These are phyloP conservation scores for Tolypocladium sp. DNA, from an alignment of 2,329 filamentous ascomycete genomes.

Conservation along the genomic window DNA sequence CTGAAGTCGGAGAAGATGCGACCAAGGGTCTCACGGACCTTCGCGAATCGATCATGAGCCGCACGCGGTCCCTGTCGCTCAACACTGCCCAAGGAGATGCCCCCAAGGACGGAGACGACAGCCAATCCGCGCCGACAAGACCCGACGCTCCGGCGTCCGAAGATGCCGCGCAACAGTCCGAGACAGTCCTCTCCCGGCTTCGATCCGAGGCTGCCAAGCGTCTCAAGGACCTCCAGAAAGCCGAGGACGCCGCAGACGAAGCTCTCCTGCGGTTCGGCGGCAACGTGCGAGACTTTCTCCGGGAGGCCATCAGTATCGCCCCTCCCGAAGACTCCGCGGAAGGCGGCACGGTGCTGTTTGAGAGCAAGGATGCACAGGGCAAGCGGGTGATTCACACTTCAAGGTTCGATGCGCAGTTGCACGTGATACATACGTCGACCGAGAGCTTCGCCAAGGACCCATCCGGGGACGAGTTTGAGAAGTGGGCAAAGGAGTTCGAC, in stretches of 20 bases:
- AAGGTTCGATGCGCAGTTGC: slow-evolving; percentile 88
- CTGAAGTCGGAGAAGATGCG: slow-evolving; percentile 70
- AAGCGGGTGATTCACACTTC: slow-evolving; percentile 93
- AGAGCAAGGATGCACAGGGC: slow-evolving; percentile 82
- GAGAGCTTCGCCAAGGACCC: slow-evolving; percentile 82
- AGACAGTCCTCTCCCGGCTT: slow-evolving; percentile 67
- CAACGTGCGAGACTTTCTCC: slow-evolving; percentile 81
- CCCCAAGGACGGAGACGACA: slow-evolving; percentile 22
- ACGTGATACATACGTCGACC: slow-evolving; percentile 81
- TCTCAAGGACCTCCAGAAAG: slow-evolving; percentile 79
- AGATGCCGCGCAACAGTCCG: slow-evolving; percentile 35
- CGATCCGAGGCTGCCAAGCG: slow-evolving; percentile 70
- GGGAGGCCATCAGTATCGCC: slow-evolving; percentile 82
- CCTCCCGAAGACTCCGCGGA: slow-evolving; percentile 52
- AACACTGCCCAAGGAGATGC: slow-evolving; percentile 28
- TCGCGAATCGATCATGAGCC: slow-evolving; percentile 56
- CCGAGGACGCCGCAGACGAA: slow-evolving; percentile 94
- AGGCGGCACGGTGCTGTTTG: slow-evolving; percentile 68
- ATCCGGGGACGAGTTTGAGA: slow-evolving; percentile 60
- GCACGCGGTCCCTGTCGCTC: slow-evolving; percentile 66
- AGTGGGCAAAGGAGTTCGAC: slow-evolving; percentile 68
- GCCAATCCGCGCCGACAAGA: slow-evolving; percentile 38
- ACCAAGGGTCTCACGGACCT: slow-evolving; percentile 69
- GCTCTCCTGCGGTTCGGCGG: slow-evolving; percentile 85
- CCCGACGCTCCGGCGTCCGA: slow-evolving; percentile 28